phyloP scores from a whole-genome alignment of 192 early-diverging fungal genomes.

The Geranomyces variabilis region DNA sequence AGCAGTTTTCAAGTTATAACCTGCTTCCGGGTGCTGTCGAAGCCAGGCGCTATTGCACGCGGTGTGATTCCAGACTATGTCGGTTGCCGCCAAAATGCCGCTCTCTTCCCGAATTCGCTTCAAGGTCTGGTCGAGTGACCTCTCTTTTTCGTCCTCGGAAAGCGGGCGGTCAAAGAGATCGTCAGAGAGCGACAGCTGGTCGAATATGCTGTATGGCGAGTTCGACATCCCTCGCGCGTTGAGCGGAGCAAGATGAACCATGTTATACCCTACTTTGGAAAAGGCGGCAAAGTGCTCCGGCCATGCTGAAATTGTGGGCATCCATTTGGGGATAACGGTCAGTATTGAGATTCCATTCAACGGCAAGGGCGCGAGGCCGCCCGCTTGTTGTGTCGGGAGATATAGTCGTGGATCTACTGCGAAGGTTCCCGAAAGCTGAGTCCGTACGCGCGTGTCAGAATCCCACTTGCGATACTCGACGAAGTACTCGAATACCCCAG shows the following conservation, averaged over 20 bases:
- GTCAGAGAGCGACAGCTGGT: slow-evolving; percentile 88
- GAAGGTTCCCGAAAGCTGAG: slow-evolving; percentile 67
- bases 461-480: slow-evolving; percentile 60
- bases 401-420: slow-evolving; percentile 86
- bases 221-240: slow-evolving; percentile 89
- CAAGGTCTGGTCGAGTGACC: slow-evolving; percentile 60
- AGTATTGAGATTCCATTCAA: slow-evolving; percentile 88
- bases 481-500: slow-evolving; percentile 91
- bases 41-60: slow-evolving; percentile 93
- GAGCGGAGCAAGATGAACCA: slow-evolving; percentile 97
- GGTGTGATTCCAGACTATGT: slow-evolving; percentile 99
- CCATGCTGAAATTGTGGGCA: slow-evolving; percentile 85
- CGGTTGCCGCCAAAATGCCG: slow-evolving; percentile 79
- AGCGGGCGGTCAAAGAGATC: slow-evolving; percentile 75
- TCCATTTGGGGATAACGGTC: slow-evolving; percentile 96
- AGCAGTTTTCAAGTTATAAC: slow-evolving; percentile 92
- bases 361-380: slow-evolving; percentile 51
- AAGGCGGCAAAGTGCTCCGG: slow-evolving; percentile 69
- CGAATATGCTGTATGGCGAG: slow-evolving; percentile 96
- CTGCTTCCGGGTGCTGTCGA: slow-evolving; percentile 92
- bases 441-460: slow-evolving; percentile 8
- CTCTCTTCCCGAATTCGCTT: slow-evolving; percentile 63
- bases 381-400: slow-evolving; percentile 32
- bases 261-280: slow-evolving; percentile 87
- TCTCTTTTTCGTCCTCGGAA: slow-evolving; percentile 64